Evolutionary conservation across 306 rosid species (phyloP), one percentile per base, ranked within the genome.

Genomic region (Malus fusca): DNA sequence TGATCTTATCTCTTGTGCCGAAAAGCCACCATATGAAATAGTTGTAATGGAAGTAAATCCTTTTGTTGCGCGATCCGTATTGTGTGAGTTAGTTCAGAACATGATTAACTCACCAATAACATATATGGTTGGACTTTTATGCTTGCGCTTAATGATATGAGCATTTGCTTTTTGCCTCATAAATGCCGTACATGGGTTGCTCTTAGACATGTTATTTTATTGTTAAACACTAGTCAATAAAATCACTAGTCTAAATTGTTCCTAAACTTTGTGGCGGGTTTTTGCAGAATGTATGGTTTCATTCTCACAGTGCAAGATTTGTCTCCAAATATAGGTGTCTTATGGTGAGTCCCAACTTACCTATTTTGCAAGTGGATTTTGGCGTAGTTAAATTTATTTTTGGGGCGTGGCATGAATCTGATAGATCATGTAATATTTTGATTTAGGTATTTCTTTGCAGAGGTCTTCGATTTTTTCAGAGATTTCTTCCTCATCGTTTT

Each of bases 401-500:
- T 83, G 37, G 30, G 76, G 26, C 19, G 26, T 72, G 63, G 31
- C 43, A 63, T 76, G 83, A 81, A 81, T 68, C 55, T 77, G 14
- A 72, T 74, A 69, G 42, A 61, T 23, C 72, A 35, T 62, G 18
- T 66, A 56, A 26, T 56, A 28, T 85, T 85, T 72, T 73, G 64
- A 77, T 75, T 68, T 87, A 94, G 98, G 98, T 94, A 94, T 86
- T 92, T 91, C 88, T 94, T 94, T 72, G 98, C 98, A 2, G 98
- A 94, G 91, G 98, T 90, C 83, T 94, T 94, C 0, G 94, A 94
- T 26, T 94, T 94, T 69, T 91, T 91, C 90, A 85, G 97, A 79
- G 83, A 77, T 67, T 94, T 94, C 82, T 94, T 91, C 78, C 87
- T 94, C 82, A 85, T 94, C 71, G 98, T 94, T 73, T 94, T 94